Evolutionary conservation across 768 basidiomycete species (phyloP).

Genomic region (Rhizopogon vinicolor): DNA sequence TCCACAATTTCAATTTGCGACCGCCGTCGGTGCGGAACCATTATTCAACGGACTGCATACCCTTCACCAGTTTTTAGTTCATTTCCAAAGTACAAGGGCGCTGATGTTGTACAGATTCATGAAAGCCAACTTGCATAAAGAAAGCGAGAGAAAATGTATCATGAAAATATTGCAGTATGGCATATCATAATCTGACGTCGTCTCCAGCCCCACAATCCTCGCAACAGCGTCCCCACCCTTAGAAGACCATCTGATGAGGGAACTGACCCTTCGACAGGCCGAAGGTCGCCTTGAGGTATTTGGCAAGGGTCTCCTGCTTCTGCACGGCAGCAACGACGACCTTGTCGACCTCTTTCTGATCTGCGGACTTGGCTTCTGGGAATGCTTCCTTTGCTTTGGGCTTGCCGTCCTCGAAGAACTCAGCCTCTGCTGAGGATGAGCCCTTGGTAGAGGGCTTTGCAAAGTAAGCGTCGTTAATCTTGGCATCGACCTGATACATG

Average conservation of each 20-base stretch:
- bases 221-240: conserved; percentile 23
- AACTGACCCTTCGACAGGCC: conserved; percentile 96
- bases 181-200: conserved; percentile 22
- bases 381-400: conserved; percentile 85
- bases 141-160: conserved; percentile 10
- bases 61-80: no score
- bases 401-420: conserved; percentile 95
- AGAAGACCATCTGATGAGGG: conserved; percentile 94
- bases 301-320: conserved; percentile 85
- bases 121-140: conserved; percentile 9
- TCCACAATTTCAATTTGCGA: no score
- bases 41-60: no score
- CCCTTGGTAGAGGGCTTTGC: conserved; percentile 70
- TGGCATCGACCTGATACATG: conserved; percentile 65
- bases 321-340: conserved; percentile 79
- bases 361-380: conserved; percentile 81
- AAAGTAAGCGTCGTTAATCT: conserved; percentile 95
- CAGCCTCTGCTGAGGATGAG: conserved; percentile 82
- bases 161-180: conserved; percentile 12
- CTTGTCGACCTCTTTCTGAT: conserved; percentile 87
- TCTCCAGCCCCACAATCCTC: conserved; percentile 10
- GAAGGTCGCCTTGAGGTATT: conserved; percentile 91
- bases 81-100: neutral
- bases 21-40: no score
- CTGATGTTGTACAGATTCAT: conserved; percentile 4